phyloP scores from a whole-genome alignment of 2,329 filamentous ascomycete species.

The Colletotrichum sp. region DNA sequence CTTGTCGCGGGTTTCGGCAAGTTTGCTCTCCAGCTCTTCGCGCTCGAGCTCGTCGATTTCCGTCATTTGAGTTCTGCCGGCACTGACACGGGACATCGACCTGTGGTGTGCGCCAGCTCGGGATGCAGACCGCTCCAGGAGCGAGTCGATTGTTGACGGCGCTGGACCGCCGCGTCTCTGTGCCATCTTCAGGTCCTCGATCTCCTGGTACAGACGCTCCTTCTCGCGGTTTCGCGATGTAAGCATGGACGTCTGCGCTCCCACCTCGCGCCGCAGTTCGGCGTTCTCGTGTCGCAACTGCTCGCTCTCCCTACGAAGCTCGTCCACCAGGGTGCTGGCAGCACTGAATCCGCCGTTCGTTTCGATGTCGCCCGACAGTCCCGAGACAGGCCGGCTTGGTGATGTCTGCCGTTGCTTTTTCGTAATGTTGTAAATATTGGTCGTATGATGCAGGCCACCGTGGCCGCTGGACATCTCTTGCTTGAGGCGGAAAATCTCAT shows the following conservation, averaged over 20 bases:
- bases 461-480: conserved; percentile 53
- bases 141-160: conserved; percentile 79
- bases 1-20: conserved; percentile 84
- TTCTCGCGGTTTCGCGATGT: conserved; percentile 96
- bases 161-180: conserved; percentile 72
- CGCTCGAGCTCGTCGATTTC: conserved; percentile 75
- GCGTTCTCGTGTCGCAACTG: conserved; percentile 91
- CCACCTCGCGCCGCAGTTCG: conserved; percentile 88
- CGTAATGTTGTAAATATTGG: conserved; percentile 70
- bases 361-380: conserved; percentile 55
- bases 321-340: conserved; percentile 75
- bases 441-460: conserved; percentile 58
- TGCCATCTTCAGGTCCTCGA: conserved; percentile 92
- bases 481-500: conserved; percentile 80
- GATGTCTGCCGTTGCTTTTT: conserved; percentile 58
- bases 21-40: conserved; percentile 84
- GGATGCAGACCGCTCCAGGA: conserved; percentile 93
- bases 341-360: conserved; percentile 59
- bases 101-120: conserved; percentile 73
- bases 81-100: conserved; percentile 76
- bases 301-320: conserved; percentile 71
- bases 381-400: conserved; percentile 54
- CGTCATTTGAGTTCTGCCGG: conserved; percentile 65
- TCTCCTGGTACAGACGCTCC: conserved; percentile 93
- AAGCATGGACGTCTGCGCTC: conserved; percentile 96